Evolutionary conservation across 1,284 basidiomycete species (phyloP).

Genomic region (Cryptococcus neoformans): DNA sequence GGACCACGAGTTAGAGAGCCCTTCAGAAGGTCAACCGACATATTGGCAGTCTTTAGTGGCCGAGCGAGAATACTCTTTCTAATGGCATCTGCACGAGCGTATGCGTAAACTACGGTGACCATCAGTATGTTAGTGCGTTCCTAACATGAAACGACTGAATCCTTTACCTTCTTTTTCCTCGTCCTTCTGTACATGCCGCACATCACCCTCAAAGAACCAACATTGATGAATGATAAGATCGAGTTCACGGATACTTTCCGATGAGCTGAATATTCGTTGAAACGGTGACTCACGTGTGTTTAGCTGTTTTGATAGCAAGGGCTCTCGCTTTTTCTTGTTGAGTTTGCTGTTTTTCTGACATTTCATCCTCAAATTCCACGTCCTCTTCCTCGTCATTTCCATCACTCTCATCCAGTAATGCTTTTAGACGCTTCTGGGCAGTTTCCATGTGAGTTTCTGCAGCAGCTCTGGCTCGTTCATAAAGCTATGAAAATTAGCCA

Average conservation of each 20-base stretch:
- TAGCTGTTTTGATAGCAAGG: slow-evolving; percentile 6
- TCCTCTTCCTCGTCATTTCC: slow-evolving; percentile 21
- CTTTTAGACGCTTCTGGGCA: slow-evolving; percentile 18
- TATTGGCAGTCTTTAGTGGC: slow-evolving; percentile 29
- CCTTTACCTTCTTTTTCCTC: slow-evolving; percentile 25
- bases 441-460: slow-evolving; percentile 20
- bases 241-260: slow-evolving; percentile 30
- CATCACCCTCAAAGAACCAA: slow-evolving; percentile 43
- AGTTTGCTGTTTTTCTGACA: slow-evolving; percentile 18
- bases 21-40: slow-evolving; percentile 18
- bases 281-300: slow-evolving; percentile 11
- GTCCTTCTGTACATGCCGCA: slow-evolving; percentile 31
- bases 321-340: slow-evolving; percentile 27
- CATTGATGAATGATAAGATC: slow-evolving; percentile 35
- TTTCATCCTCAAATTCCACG: slow-evolving; percentile 14
- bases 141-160: neutral
- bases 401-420: slow-evolving; percentile 9
- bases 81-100: slow-evolving; percentile 31
- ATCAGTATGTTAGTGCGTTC: neutral
- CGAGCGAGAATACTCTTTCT: slow-evolving; percentile 37
- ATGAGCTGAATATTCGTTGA: neutral
- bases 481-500: slow-evolving; percentile 15
- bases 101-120: slow-evolving; percentile 23
- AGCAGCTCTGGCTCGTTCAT: slow-evolving; percentile 23
- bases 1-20: slow-evolving; percentile 4